Percentiles rank a stretch among this genome's conserved stretches.
phyloP scores from a whole-genome alignment of 176 grass and related monocot genomes.

The Triticum dicoccoides region DNA sequence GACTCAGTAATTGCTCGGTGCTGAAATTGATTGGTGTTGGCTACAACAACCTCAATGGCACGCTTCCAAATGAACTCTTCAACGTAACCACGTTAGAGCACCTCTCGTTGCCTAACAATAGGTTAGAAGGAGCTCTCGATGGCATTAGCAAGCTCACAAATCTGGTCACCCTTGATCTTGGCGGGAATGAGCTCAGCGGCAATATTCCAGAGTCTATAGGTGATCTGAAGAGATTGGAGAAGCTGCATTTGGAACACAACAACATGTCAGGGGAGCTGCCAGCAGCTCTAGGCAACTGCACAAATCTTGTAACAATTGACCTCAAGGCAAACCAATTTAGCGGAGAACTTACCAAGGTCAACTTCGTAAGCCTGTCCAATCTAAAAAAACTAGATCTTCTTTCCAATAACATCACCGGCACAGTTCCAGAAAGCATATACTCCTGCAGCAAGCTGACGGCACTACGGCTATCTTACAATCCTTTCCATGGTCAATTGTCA shows the following conservation, averaged over 20 bases:
- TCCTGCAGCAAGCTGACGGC: not conserved
- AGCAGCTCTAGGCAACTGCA: constrained; percentile 22
- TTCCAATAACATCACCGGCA: constrained; percentile 4
- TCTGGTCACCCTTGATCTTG: constrained; percentile 4
- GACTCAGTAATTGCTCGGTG: not conserved
- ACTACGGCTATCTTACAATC: not conserved
- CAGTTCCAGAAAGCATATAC: not conserved
- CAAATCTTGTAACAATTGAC: not conserved
- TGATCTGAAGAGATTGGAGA: constrained; percentile 14
- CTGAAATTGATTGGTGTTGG: constrained; percentile 16
- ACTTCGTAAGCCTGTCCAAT: constrained; percentile 28
- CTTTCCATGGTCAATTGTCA: not conserved
- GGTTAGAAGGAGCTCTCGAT: not conserved
- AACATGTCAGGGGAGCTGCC: constrained; percentile 15
- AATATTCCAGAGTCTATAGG: constrained; percentile 5
- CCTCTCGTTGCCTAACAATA: constrained; percentile 25
- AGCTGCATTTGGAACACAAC: constrained; percentile 34
- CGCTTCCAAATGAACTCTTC: not conserved
- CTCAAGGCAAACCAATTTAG: not conserved
- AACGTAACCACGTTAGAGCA: not conserved
- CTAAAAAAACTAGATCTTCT: constrained; percentile 32
- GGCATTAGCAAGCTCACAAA: constrained; percentile 22
- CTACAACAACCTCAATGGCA: constrained; percentile 29
- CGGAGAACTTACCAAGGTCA: not conserved
- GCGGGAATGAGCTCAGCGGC: not conserved